Evolutionary conservation across 2,329 filamentous ascomycete species (phyloP).

Genomic region (Fusarium begoniae): DNA sequence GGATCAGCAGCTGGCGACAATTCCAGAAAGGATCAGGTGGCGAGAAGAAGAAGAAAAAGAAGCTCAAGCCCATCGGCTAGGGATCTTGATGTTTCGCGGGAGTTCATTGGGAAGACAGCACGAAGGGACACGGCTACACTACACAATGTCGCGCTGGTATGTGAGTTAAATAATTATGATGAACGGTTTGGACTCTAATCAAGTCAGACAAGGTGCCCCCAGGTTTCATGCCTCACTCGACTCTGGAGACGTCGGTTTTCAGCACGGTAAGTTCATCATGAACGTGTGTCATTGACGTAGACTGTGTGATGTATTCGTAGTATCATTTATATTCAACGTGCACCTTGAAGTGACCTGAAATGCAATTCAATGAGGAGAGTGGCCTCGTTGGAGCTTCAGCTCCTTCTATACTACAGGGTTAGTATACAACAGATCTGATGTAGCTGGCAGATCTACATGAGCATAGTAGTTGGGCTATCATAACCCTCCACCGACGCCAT

Average conservation of each 20-base stretch:
- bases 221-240: constrained; percentile 10
- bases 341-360: constrained; percentile 7
- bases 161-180: constrained; percentile 47
- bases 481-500: constrained; percentile 44
- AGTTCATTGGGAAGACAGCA: constrained; percentile 17
- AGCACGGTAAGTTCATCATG: constrained; percentile 31
- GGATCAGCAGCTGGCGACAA: constrained; percentile 93
- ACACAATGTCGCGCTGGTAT: constrained; percentile 35
- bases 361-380: constrained; percentile 48
- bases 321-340: not conserved
- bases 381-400: constrained; percentile 44
- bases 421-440: constrained; percentile 46
- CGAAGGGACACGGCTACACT: constrained; percentile 20
- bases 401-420: constrained; percentile 45
- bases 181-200: constrained; percentile 45
- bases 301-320: constrained; percentile 14
- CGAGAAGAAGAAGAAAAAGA: constrained; percentile 74
- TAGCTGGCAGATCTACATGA: constrained; percentile 41
- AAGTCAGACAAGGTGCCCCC: constrained; percentile 37
- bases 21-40: constrained; percentile 80
- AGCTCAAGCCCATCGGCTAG: constrained; percentile 71
- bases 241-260: constrained; percentile 6
- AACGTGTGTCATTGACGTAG: constrained; percentile 1
- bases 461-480: constrained; percentile 32
- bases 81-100: not conserved